Evolutionary conservation across 805 yeast genomes (phyloP), one percentile per base, ranked within the genome.

Genomic region (Saccharomycopsis sp.): DNA sequence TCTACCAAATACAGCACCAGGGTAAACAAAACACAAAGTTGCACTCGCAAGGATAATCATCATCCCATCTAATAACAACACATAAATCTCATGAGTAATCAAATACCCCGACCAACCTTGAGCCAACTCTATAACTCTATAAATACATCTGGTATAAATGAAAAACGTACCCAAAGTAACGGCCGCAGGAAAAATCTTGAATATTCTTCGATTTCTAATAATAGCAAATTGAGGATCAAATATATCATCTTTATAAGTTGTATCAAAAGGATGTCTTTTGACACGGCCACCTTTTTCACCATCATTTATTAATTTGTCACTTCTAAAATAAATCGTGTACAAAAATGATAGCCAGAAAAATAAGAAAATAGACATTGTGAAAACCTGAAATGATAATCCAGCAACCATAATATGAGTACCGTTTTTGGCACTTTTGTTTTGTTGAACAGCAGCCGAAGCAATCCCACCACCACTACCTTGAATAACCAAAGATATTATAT

Each of bases 391-490:
- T 0, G 79, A 81, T 41, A 87, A 68, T 8, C 96, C 96, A 2
- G 74, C 88, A 37, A 85, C 73, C 80, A 86, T 82, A 38, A 81
- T 58, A 56, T 77, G 67, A 2, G 82, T 68, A 13, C 89, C 90
- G 2, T 45, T 33, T 0, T 56, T 8, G 14, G 42, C 19, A 8
- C 24, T 29, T 2, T 40, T 19, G 14, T 40, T 16, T 7, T 28
- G 17, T 7, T 40, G 8, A 3, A 20, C 19, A 4, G 42, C 20
- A 8, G 22, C 14, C n/a, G 36, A 9, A 9, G 41, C 84, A 37
- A 74, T 60, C 43, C 81, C 93, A 55, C 94, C 95, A 37, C 94
- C 95, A 8, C 64, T 70, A 2, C 80, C 89, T 62, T 85, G 95
- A 17, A 85, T 57, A 1, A 75, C 63, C 51, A 85, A 65, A 19